Conservation (phyloP, 2,329 filamentous ascomycete genomes). For the Colletotrichum filicis region DNA sequence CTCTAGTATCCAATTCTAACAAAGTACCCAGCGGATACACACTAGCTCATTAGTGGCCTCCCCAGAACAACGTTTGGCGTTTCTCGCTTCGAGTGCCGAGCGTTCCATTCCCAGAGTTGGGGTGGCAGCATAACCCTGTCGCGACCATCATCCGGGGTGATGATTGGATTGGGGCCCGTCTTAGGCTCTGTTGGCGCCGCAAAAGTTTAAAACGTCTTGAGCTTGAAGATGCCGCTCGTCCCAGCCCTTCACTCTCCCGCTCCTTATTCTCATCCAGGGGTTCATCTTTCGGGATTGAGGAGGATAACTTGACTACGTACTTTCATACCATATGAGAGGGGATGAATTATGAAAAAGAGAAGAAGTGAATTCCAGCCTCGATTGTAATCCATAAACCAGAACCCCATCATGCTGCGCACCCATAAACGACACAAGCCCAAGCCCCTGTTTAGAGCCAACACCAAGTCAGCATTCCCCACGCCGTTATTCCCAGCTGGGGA, state of each 20-base stretch:
- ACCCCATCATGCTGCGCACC: no score
- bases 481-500: background rate
- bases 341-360: no score
- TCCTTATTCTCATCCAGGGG: background rate
- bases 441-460: background rate
- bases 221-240: constrained; percentile 4
- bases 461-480: background rate
- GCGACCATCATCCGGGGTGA: background rate
- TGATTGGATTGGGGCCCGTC: background rate
- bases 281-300: background rate
- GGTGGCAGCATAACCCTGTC: background rate
- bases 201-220: constrained; percentile 32
- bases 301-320: background rate
- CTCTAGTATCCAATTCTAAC: no score
- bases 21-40: no score
- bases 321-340: background rate
- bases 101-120: background rate
- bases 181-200: background rate
- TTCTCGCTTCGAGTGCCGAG: constrained; percentile 16
- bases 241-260: background rate
- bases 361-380: no score
- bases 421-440: background rate
- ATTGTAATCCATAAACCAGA: no score
- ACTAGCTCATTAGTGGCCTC: background rate
- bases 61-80: background rate